phyloP scores from a whole-genome alignment of 768 basidiomycete genomes.

The Sporobolomyces pararoseus region DNA sequence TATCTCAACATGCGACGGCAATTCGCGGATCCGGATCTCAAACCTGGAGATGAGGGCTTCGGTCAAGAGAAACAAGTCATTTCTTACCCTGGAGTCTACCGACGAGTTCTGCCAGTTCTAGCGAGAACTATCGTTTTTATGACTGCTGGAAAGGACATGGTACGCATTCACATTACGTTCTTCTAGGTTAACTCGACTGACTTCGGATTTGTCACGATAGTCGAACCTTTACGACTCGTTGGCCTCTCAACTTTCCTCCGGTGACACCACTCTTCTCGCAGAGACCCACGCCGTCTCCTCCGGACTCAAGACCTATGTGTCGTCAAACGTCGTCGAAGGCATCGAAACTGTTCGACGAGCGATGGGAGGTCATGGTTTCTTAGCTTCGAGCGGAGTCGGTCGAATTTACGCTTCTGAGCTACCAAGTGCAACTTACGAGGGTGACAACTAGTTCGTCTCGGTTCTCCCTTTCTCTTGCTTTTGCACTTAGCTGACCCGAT shows the following conservation, averaged over 20 bases:
- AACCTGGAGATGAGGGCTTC: constrained; percentile 50
- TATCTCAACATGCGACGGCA: constrained; percentile 71
- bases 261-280: constrained; percentile 63
- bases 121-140: constrained; percentile 68
- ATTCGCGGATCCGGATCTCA: constrained; percentile 51
- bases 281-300: constrained; percentile 70
- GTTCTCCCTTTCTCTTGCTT: too few relatives aligned
- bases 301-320: constrained; percentile 64
- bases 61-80: constrained; percentile 65
- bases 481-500: not conserved
- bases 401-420: constrained; percentile 38
- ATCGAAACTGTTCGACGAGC: constrained; percentile 45
- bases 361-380: constrained; percentile 75
- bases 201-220: constrained; percentile 47
- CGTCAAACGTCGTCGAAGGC: constrained; percentile 51
- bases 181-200: not conserved
- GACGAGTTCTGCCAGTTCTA: constrained; percentile 67
- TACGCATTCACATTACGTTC: constrained; percentile 48
- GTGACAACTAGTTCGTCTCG: constrained; percentile 61
- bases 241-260: constrained; percentile 55
- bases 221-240: constrained; percentile 56
- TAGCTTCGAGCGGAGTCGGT: constrained; percentile 65
- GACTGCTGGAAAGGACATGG: constrained; percentile 60
- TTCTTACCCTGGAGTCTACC: constrained; percentile 67
- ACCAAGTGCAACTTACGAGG: constrained; percentile 67